Conservation (phyloP, 1,284 basidiomycete genomes). For the Mycena sp. region DNA sequence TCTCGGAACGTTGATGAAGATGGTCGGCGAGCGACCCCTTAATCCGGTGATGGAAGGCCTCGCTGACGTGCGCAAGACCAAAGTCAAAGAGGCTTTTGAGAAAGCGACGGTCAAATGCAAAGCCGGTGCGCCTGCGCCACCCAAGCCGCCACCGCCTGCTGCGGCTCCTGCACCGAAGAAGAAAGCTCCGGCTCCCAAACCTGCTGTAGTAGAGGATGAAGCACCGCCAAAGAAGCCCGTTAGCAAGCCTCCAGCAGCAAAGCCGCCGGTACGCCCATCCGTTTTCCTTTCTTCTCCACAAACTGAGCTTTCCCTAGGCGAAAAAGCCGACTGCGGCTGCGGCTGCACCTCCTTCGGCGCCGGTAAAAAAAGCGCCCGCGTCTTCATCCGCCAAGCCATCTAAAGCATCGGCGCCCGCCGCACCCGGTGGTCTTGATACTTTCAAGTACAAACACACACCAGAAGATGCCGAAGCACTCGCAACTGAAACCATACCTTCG, state of each 20-base stretch:
- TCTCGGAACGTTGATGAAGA: constrained; percentile 95
- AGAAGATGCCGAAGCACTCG: constrained; percentile 92
- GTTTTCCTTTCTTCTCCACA: constrained; percentile 1
- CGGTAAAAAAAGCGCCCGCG: constrained; percentile 56
- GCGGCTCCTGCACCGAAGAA: constrained; percentile 62
- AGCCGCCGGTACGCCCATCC: constrained; percentile 52
- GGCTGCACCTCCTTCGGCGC: constrained; percentile 41
- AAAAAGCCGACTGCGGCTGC: constrained; percentile 59
- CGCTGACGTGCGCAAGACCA: constrained; percentile 90
- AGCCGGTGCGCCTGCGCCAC: constrained; percentile 62
- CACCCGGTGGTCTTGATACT: constrained; percentile 75
- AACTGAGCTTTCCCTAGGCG: constrained; percentile 46
- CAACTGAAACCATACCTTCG: constrained; percentile 80
- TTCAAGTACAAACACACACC: constrained; percentile 93
- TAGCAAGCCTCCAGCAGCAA: constrained; percentile 62
- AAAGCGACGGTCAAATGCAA: constrained; percentile 91
- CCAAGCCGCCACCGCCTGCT: constrained; percentile 48
- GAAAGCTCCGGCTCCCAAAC: constrained; percentile 50
- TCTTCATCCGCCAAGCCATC: constrained; percentile 57
- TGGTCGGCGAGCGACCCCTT: constrained; percentile 94
- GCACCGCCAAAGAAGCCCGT: constrained; percentile 56
- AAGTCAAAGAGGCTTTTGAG: constrained; percentile 94
- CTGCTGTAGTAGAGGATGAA: constrained; percentile 47
- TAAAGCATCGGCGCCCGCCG: constrained; percentile 59
- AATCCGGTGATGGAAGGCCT: constrained; percentile 90